Conservation (phyloP, 257 asterid genomes). For the Solanum etuberosum region DNA sequence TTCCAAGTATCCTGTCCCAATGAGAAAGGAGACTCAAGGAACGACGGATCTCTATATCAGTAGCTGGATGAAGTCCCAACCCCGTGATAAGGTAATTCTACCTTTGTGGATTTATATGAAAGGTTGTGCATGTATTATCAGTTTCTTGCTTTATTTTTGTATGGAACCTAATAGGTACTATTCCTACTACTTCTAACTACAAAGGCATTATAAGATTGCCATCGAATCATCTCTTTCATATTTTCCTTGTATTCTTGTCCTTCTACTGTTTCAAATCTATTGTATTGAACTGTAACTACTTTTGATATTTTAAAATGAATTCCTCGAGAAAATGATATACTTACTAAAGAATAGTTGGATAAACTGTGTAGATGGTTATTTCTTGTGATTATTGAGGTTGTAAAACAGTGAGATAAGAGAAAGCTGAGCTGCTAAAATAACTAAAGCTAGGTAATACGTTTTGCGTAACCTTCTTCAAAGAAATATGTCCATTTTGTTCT, state of each 20-base stretch:
- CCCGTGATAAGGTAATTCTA: constrained; percentile 66
- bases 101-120: not conserved
- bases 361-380: not conserved
- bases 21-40: constrained; percentile 67
- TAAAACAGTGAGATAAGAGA: not conserved
- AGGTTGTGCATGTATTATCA: not conserved
- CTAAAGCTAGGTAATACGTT: not conserved
- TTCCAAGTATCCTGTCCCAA: constrained; percentile 65
- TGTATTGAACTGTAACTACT: not conserved
- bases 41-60: constrained; percentile 59
- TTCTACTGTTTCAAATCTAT: not conserved
- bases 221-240: not conserved
- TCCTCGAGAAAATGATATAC: not conserved
- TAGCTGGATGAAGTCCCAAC: constrained; percentile 77
- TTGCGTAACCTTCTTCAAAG: not conserved
- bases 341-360: not conserved
- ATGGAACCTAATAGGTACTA: not conserved
- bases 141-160: not conserved
- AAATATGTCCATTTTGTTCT: not conserved
- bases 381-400: not conserved
- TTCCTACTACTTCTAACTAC: not conserved
- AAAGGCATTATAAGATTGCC: not conserved
- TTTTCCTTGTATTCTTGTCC: not conserved
- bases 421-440: not conserved
- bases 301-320: not conserved